Base-by-base conservation (phyloP, 1,284 basidiomycete species). In the Tilletiopsis washingtonensis region DNA sequence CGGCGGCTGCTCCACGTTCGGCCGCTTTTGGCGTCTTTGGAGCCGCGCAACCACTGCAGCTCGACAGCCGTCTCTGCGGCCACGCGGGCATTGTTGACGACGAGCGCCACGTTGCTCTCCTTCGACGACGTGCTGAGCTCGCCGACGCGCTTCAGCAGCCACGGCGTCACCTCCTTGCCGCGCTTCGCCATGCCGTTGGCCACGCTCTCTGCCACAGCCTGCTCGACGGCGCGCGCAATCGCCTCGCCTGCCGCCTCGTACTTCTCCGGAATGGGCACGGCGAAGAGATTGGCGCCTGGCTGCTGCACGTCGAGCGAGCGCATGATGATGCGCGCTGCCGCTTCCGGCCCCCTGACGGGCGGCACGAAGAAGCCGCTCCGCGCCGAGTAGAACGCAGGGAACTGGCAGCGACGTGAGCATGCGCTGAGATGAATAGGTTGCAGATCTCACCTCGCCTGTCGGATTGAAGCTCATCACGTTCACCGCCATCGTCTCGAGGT, bases 401-500 rank as follows among this genome's bases (percentile, higher is more conserved):
- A 98, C 58, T 68, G 59, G n/a, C 9, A n/a, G n/a, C n/a, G n/a
- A n/a, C n/a, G n/a, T n/a, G n/a, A n/a, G n/a, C n/a, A n/a, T n/a
- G n/a, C n/a, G n/a, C n/a, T n/a, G n/a, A n/a, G n/a, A n/a, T n/a
- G n/a, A n/a, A n/a, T n/a, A n/a, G n/a, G n/a, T n/a, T n/a, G n/a
- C n/a, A n/a, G n/a, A n/a, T n/a, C 29, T 34, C 29, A 34, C 29
- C 29, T 34, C 29, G 19, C 80, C 78, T 1, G 81, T 81, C 29
- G 81, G 74, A 5, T 82, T 82, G 67, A 88, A 93, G 0, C 88
- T 82, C 3, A 91, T 75, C 0, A 96, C 91, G 2, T 89, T 88
- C 4, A 98, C 90, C 5, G 94, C 94, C 43, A 91, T 81, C 0
- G 94, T 96, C 81, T 99, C 94, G 57, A 99, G 81, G 67, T 91